Conservation (phyloP, 148 eudicot species). For the Cornus suecica region DNA sequence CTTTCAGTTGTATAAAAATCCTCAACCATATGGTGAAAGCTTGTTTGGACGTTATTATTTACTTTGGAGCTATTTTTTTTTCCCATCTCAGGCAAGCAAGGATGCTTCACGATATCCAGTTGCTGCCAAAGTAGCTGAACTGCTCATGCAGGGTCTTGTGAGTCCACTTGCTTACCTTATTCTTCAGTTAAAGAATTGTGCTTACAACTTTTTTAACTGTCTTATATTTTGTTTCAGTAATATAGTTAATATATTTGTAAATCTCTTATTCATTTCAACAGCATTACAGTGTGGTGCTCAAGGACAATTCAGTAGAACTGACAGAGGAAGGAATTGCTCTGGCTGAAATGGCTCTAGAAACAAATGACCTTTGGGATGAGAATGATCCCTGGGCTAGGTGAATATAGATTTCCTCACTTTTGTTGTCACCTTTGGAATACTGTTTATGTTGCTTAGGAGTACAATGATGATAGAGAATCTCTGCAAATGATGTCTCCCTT, state of each 20-base stretch:
- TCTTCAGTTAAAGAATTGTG: neutral
- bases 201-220: neutral
- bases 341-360: conserved; percentile 95
- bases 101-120: conserved; percentile 96
- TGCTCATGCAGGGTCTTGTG: conserved; percentile 71
- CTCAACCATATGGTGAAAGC: neutral
- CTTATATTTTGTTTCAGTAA: neutral
- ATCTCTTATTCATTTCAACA: conserved; percentile 23
- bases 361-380: conserved; percentile 96
- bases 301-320: conserved; percentile 92
- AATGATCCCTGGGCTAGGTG: conserved; percentile 99
- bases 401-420: conserved; percentile 12
- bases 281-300: conserved; percentile 91
- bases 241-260: neutral
- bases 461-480: neutral
- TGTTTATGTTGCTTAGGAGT: neutral
- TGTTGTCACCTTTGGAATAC: neutral
- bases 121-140: conserved; percentile 96
- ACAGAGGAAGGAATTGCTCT: conserved; percentile 88
- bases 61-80: conserved; percentile 7
- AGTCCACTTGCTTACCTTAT: conserved; percentile 25
- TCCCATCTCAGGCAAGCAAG: conserved; percentile 58
- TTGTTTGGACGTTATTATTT: neutral
- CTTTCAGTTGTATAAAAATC: neutral
- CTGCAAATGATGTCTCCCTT: neutral